Evolutionary conservation across 257 asterid species (phyloP).

Genomic region (Plantago elongata): DNA sequence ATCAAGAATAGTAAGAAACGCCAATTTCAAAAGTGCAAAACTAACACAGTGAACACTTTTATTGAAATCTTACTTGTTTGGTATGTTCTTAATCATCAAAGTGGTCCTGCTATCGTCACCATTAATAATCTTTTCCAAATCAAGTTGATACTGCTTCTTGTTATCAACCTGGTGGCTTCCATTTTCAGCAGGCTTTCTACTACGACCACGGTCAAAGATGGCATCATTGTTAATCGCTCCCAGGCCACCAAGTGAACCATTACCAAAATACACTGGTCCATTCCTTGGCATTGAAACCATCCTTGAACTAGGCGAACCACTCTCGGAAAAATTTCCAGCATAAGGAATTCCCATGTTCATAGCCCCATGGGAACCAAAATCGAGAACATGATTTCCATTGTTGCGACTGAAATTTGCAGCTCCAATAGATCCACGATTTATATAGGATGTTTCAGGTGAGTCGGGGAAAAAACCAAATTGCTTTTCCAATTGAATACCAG

Average conservation of each 20-base stretch:
- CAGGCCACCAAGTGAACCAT: constrained; percentile 63
- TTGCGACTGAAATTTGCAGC: constrained; percentile 37
- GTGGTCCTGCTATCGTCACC: constrained; percentile 92
- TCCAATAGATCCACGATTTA: constrained; percentile 49
- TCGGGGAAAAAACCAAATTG: constrained; percentile 77
- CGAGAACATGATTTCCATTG: constrained; percentile 43
- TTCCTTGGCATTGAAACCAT: constrained; percentile 62
- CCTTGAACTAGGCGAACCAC: constrained; percentile 63
- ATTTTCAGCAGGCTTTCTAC: constrained; percentile 51
- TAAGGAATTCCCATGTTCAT: constrained; percentile 58
- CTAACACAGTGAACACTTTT: constrained; percentile 6
- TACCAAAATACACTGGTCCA: constrained; percentile 58
- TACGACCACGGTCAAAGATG: constrained; percentile 59
- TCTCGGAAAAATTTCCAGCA: constrained; percentile 53
- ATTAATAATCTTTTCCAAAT: constrained; percentile 66
- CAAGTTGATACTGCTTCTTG: constrained; percentile 83
- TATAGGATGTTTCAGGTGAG: constrained; percentile 71
- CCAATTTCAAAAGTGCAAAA: constrained; percentile 6
- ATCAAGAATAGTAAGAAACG: constrained; percentile 12
- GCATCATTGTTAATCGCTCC: constrained; percentile 49
- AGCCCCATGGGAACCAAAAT: constrained; percentile 42
- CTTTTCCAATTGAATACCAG: constrained; percentile 70
- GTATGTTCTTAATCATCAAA: constrained; percentile 91
- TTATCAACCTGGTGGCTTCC: constrained; percentile 59
- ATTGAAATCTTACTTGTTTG: constrained; percentile 78